Evolutionary conservation across 805 yeast species (phyloP).

Genomic region (Metschnikowia gelsemii): DNA sequence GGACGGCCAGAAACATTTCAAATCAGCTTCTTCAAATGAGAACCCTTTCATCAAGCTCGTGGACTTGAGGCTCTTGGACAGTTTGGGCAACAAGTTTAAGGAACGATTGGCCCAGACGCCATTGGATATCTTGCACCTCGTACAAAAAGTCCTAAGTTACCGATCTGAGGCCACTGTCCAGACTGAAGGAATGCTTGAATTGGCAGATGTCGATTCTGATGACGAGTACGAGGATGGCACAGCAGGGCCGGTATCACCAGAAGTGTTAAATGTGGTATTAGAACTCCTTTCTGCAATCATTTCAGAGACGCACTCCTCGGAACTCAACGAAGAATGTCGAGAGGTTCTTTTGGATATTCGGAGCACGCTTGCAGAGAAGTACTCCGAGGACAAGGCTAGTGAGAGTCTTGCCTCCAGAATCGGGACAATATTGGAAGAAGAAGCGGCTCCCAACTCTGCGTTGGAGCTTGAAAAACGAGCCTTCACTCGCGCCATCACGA

Average conservation of each 20-base stretch:
- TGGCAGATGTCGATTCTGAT: conserved; percentile 15
- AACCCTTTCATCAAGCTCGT: conserved; percentile 56
- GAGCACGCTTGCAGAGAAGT: conserved; percentile 14
- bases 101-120: conserved; percentile 57
- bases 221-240: conserved; percentile 22
- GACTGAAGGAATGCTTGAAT: background rate
- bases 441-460: conserved; percentile 20
- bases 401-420: conserved; percentile 33
- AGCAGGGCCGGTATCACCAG: conserved; percentile 22
- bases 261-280: conserved; percentile 30
- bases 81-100: conserved; percentile 55
- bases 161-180: background rate
- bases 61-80: conserved; percentile 65
- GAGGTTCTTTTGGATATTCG: conserved; percentile 30
- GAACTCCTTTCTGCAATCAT: conserved; percentile 39
- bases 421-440: conserved; percentile 28
- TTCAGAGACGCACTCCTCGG: conserved; percentile 28
- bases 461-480: conserved; percentile 37
- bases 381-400: conserved; percentile 12
- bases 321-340: conserved; percentile 31
- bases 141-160: conserved; percentile 30
- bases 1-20: conserved; percentile 14
- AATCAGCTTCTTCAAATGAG: conserved; percentile 20
- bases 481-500: conserved; percentile 60
- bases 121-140: conserved; percentile 50